These are phyloP conservation scores for Viridothelium virens DNA, from an alignment of 495 filamentous ascomycete genomes.

Conservation along the genomic window DNA sequence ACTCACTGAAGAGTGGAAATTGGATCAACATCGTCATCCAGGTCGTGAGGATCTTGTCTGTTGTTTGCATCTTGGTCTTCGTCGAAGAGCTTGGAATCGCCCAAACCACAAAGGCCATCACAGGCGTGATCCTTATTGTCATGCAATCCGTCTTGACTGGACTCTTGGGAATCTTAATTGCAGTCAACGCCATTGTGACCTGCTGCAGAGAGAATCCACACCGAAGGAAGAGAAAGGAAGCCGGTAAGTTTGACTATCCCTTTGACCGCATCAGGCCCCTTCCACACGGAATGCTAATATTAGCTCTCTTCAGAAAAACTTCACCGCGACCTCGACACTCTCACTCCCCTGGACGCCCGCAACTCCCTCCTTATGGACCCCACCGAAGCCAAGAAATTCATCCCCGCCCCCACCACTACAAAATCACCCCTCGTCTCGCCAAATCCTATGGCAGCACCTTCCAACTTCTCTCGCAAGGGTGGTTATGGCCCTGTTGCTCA, in stretches of 20 bases:
- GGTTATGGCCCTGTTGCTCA: slow-evolving; percentile 2
- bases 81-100: slow-evolving; percentile 86
- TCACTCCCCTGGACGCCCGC: slow-evolving; percentile 83
- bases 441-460: neutral
- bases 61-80: slow-evolving; percentile 83
- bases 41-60: slow-evolving; percentile 85
- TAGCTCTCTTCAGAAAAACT: slow-evolving; percentile 56
- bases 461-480: slow-evolving; percentile 2
- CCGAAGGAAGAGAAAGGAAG: slow-evolving; percentile 71
- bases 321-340: slow-evolving; percentile 71
- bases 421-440: slow-evolving; percentile 3
- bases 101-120: slow-evolving; percentile 92
- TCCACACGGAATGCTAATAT: neutral
- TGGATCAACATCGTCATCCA: slow-evolving; percentile 93
- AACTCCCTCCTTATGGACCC: slow-evolving; percentile 73
- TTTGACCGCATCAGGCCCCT: neutral
- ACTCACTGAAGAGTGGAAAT: slow-evolving; percentile 73
- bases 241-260: slow-evolving; percentile 50
- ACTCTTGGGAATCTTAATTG: slow-evolving; percentile 79
- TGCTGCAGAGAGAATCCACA: slow-evolving; percentile 86
- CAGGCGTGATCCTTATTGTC: slow-evolving; percentile 80
- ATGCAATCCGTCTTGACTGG: slow-evolving; percentile 80
- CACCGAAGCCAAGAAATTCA: slow-evolving; percentile 11
- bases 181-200: slow-evolving; percentile 75
- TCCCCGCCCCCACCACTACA: neutral